Percentiles rank a stretch among this genome's conserved stretches.
These are phyloP conservation scores for Tricholomella constricta DNA, from an alignment of 768 basidiomycete genomes.

Conservation along the genomic window DNA sequence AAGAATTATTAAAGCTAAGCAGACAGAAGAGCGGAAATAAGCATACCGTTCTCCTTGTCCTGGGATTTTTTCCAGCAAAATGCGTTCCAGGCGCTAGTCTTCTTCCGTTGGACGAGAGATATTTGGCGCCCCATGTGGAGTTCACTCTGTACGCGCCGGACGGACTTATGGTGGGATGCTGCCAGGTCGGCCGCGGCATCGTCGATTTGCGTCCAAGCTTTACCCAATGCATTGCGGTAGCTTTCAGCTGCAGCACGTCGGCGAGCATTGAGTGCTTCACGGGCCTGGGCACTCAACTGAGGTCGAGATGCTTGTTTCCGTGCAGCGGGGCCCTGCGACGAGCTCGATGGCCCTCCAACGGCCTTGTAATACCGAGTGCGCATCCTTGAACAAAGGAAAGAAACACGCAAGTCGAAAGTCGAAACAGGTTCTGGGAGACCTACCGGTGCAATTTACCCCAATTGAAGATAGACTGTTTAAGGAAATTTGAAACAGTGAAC, in stretches of 20 bases:
- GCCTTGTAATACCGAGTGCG: too few relatives aligned
- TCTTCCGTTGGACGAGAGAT: neutral
- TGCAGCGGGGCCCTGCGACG: too few relatives aligned
- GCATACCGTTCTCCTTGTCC: neutral
- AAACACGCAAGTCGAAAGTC: too few relatives aligned
- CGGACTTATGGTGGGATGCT: conserved; percentile 6
- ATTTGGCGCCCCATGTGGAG: conserved; percentile 6
- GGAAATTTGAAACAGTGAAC: too few relatives aligned
- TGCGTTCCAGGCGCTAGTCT: conserved; percentile 11
- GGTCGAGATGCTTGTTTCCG: neutral
- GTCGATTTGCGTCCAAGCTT: neutral
- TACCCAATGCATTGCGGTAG: neutral
- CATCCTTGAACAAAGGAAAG: too few relatives aligned
- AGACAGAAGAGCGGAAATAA: too few relatives aligned
- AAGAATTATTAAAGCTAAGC: too few relatives aligned
- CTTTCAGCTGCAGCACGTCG: neutral
- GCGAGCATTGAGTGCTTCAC: neutral
- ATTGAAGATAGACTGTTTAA: too few relatives aligned
- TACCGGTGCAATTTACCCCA: too few relatives aligned
- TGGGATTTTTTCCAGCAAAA: conserved; percentile 12
- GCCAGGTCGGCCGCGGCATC: neutral
- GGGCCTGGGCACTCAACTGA: neutral
- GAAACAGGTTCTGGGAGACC: too few relatives aligned
- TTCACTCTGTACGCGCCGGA: conserved; percentile 1
- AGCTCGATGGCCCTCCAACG: too few relatives aligned